Conservation (phyloP, 495 filamentous ascomycete species). For the Aspergillus nanangensis region DNA sequence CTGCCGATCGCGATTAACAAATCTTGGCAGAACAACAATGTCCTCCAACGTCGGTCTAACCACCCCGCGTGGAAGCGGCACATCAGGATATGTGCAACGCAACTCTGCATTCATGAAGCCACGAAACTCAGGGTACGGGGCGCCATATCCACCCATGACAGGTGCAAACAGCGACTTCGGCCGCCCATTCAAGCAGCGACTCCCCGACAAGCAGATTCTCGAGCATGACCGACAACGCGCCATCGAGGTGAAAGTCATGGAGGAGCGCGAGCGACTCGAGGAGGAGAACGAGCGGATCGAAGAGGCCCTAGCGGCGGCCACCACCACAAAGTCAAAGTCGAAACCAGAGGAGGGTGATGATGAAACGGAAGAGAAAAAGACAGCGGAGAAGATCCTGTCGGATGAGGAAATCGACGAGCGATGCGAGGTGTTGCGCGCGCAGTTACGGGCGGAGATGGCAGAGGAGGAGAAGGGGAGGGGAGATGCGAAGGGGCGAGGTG, state of each 20-base stretch:
- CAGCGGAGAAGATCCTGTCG: background rate
- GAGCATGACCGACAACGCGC: slow-evolving; percentile 88
- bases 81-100: slow-evolving; percentile 94
- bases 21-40: slow-evolving; percentile 48
- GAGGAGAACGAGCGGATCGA: slow-evolving; percentile 62
- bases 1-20: background rate
- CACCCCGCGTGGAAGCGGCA: slow-evolving; percentile 91
- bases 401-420: slow-evolving; percentile 7
- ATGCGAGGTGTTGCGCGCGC: slow-evolving; percentile 15
- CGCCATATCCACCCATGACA: slow-evolving; percentile 48
- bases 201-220: slow-evolving; percentile 87
- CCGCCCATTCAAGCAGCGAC: slow-evolving; percentile 71
- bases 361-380: slow-evolving; percentile 51
- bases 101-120: slow-evolving; percentile 85
- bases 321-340: too few relatives aligned
- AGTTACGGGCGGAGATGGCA: slow-evolving; percentile 30
- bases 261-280: slow-evolving; percentile 83
- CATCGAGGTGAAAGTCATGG: slow-evolving; percentile 88
- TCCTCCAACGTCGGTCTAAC: slow-evolving; percentile 96
- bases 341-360: slow-evolving; percentile 57
- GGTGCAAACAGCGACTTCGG: slow-evolving; percentile 31
- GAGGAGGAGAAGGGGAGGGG: slow-evolving; percentile 12
- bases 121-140: slow-evolving; percentile 51
- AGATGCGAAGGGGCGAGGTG: slow-evolving; percentile 2
- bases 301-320: slow-evolving; percentile 16